Evolutionary conservation across 139 green algal genomes (phyloP).

Genomic region (Spirogloea muscicola): DNA sequence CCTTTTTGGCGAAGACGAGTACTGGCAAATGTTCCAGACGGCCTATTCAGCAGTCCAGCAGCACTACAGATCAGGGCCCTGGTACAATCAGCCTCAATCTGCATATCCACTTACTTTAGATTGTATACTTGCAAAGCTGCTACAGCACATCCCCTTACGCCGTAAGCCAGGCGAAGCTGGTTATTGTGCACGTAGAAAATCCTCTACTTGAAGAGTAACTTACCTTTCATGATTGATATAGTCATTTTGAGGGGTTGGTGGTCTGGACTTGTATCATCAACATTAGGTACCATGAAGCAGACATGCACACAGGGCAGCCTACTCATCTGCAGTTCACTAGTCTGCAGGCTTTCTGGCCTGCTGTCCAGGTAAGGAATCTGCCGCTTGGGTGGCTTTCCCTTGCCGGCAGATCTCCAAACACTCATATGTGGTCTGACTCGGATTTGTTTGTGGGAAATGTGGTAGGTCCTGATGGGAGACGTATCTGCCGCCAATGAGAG

Average conservation of each 20-base stretch:
- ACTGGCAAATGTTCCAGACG: conserved; percentile 21
- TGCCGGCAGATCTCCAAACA: too few relatives aligned
- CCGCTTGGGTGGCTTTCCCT: too few relatives aligned
- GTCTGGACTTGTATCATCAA: too few relatives aligned
- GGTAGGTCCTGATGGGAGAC: conserved; percentile 39
- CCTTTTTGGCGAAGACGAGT: conserved; percentile 15
- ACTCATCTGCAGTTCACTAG: conserved; percentile 3
- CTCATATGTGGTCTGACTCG: too few relatives aligned
- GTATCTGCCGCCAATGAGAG: conserved; percentile 12
- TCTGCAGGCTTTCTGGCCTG: conserved; percentile 18
- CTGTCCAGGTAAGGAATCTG: too few relatives aligned
- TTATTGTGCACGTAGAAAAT: neutral
- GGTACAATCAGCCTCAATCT: too few relatives aligned
- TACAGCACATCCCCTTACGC: too few relatives aligned
- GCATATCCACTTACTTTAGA: too few relatives aligned
- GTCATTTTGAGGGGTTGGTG: neutral
- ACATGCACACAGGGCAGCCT: conserved; percentile 7
- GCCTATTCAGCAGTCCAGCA: conserved; percentile 17
- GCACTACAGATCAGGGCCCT: neutral
- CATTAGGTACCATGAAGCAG: neutral
- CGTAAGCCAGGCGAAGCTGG: too few relatives aligned
- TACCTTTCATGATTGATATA: neutral
- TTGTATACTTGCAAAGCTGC: too few relatives aligned
- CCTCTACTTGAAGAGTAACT: neutral
- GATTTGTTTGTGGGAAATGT: too few relatives aligned